Conservation (phyloP, 169 alveolate genomes). For the Pseudocohnilembus persalinus region DNA sequence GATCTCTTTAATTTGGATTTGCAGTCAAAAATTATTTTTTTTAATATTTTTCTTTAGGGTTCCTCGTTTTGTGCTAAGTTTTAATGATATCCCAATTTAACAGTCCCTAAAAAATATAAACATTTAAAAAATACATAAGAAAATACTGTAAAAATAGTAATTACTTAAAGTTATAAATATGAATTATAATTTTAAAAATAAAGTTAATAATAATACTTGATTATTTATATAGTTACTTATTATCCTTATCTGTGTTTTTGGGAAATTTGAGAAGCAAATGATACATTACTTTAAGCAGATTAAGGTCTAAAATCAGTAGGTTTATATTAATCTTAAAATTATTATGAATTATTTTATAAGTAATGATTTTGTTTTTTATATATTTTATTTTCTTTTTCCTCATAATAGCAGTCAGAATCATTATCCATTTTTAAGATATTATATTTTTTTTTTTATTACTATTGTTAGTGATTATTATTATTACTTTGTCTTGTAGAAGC, state of each 20-base stretch:
- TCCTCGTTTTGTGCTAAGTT: neutral
- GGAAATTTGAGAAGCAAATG: neutral
- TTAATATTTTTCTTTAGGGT: neutral
- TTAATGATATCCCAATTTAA: neutral
- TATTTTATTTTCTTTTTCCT: no score
- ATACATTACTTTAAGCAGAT: neutral
- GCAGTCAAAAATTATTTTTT: neutral
- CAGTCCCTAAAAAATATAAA: neutral
- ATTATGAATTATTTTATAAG: no score
- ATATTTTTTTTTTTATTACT: no score
- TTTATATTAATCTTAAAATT: no score
- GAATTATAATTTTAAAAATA: neutral
- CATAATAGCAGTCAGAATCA: no score
- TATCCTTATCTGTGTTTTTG: neutral
- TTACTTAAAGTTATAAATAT: no score
- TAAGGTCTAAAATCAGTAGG: no score
- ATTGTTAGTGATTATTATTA: no score
- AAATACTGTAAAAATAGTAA: no score
- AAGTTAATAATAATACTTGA: no score
- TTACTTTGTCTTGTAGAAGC: neutral
- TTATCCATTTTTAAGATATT: no score
- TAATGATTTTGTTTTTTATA: no score
- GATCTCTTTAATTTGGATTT: neutral
- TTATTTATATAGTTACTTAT: neutral
- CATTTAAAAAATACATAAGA: neutral